phyloP scores from a whole-genome alignment of 768 basidiomycete species.

The Boletus edulis region DNA sequence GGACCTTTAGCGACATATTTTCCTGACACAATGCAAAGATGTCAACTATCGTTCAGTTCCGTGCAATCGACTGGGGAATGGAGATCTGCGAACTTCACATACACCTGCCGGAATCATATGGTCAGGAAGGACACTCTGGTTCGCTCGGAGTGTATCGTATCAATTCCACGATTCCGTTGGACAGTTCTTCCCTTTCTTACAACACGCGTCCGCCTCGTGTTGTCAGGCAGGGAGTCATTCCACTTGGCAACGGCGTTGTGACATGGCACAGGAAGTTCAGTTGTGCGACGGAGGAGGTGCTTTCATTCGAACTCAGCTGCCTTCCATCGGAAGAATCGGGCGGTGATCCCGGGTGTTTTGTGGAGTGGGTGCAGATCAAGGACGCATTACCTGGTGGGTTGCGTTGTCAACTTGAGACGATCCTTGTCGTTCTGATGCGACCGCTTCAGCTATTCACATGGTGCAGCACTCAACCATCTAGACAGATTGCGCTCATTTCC shows the following conservation, averaged over 20 bases:
- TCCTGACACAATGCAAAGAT: slow-evolving; percentile 1
- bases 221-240: slow-evolving; percentile 2
- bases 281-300: slow-evolving; percentile 8
- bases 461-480: slow-evolving; percentile 7
- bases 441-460: slow-evolving; percentile 8
- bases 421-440: not conserved
- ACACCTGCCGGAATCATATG: slow-evolving; percentile 1
- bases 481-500: not conserved
- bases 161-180: slow-evolving; percentile 9
- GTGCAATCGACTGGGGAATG: slow-evolving; percentile 16
- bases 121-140: slow-evolving; percentile 4
- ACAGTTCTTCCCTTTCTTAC: slow-evolving; percentile 6
- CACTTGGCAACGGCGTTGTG: not conserved
- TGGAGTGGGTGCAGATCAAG: slow-evolving; percentile 17
- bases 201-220: slow-evolving; percentile 5
- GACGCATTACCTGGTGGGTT: slow-evolving; percentile 7
- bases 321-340: slow-evolving; percentile 4
- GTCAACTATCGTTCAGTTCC: slow-evolving; percentile 15
- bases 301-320: slow-evolving; percentile 14
- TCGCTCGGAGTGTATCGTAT: slow-evolving; percentile 4
- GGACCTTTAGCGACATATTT: no score
- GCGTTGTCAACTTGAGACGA: not conserved
- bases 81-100: slow-evolving; percentile 12
- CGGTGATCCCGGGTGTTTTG: slow-evolving; percentile 2
- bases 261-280: slow-evolving; percentile 12